phyloP scores from a whole-genome alignment of 495 filamentous ascomycete genomes.

The Immersiella caudata region DNA sequence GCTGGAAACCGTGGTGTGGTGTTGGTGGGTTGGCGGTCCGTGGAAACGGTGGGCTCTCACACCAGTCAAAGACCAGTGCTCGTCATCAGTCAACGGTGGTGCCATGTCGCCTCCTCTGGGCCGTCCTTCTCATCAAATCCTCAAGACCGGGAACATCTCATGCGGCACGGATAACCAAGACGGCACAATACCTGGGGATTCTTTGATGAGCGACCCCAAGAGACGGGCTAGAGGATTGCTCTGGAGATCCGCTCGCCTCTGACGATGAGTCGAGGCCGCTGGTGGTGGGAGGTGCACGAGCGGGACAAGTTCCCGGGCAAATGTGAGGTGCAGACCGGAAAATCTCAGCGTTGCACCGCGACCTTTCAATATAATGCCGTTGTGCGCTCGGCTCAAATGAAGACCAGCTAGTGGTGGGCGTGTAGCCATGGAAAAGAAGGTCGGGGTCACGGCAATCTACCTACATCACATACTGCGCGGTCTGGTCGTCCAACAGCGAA shows the following conservation, averaged over 20 bases:
- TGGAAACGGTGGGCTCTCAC: constrained; percentile 10
- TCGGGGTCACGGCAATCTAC: constrained; percentile 9
- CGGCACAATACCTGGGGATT: constrained; percentile 7
- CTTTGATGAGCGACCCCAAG: not conserved
- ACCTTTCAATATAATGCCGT: constrained; percentile 20
- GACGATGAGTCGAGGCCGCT: not conserved
- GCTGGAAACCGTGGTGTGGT: not conserved
- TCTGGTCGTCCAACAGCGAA: not conserved
- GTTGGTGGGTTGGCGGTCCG: constrained; percentile 15
- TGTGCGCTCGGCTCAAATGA: constrained; percentile 18
- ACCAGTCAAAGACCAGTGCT: not conserved
- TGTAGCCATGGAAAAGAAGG: constrained; percentile 12
- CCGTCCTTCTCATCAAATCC: not conserved
- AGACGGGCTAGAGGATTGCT: not conserved
- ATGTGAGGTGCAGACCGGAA: constrained; percentile 17
- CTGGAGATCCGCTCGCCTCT: not conserved
- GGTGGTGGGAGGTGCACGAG: not conserved
- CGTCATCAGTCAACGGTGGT: constrained; percentile 4
- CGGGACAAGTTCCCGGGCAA: constrained; percentile 21
- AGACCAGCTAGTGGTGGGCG: constrained; percentile 8
- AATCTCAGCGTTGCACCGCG: constrained; percentile 16
- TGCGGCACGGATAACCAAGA: constrained; percentile 16
- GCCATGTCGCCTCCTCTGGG: not conserved
- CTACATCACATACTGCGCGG: not conserved
- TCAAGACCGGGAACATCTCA: constrained; percentile 1